Conservation (phyloP, 306 rosid species). For the Prunus persica region Prunus_persica_NCBIv2 NC_034009.1:26771501-26772000, state of each 20-base stretch:
- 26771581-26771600: conserved; percentile 37
- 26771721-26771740: conserved; percentile 59
- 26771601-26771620: conserved; percentile 48
- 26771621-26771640: conserved; percentile 64
- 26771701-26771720: conserved; percentile 73
- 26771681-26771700: conserved; percentile 59
- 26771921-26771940: conserved; percentile 55
- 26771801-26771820: not conserved
- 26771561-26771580: not conserved
- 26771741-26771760: conserved; percentile 53
- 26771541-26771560: not conserved
- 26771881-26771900: conserved; percentile 55
- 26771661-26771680: conserved; percentile 63
- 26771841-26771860: not conserved
- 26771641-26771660: conserved; percentile 66
- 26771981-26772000: not conserved
- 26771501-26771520: not conserved
- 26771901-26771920: conserved; percentile 40
- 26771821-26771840: not conserved
- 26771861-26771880: conserved; percentile 6
- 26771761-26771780: conserved; percentile 38
- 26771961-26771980: not conserved
- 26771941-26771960: conserved; percentile 48
- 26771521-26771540: not conserved
- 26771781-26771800: not conserved